Conservation (phyloP, 106 monocot genomes). For the Dendrobium huoshanense region DNA sequence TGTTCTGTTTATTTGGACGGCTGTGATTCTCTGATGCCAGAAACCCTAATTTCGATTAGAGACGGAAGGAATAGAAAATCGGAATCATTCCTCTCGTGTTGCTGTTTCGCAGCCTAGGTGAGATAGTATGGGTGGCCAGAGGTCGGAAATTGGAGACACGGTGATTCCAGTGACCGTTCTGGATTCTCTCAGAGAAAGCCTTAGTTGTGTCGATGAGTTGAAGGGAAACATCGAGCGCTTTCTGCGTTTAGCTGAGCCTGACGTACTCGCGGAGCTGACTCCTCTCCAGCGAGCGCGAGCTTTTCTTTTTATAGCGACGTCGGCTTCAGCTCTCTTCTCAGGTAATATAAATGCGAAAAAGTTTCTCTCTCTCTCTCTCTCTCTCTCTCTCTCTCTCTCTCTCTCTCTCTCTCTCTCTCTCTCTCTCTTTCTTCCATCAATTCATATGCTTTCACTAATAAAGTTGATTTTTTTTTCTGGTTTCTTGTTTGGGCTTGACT, state of each 20-base stretch:
- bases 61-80: not conserved
- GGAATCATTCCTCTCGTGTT: not conserved
- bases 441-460: not conserved
- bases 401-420: too few species aligned
- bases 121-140: not conserved
- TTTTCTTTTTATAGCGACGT: slow-evolving; percentile 61
- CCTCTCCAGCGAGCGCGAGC: slow-evolving; percentile 72
- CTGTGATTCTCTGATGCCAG: not conserved
- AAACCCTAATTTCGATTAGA: not conserved
- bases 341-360: slow-evolving; percentile 10
- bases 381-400: too few species aligned
- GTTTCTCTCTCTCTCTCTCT: not conserved
- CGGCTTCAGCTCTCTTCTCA: slow-evolving; percentile 50
- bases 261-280: slow-evolving; percentile 63
- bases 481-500: slow-evolving; percentile 1
- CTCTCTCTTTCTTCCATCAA: too few species aligned
- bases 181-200: slow-evolving; percentile 34
- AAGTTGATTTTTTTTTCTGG: not conserved
- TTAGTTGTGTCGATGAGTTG: slow-evolving; percentile 31
- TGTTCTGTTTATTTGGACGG: not conserved
- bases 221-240: slow-evolving; percentile 38
- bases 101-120: not conserved
- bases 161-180: slow-evolving; percentile 24
- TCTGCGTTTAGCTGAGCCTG: slow-evolving; percentile 57
- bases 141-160: not conserved